phyloP scores from a whole-genome alignment of 2,329 filamentous ascomycete genomes.

The Phaeoacremonium minimum region DNA sequence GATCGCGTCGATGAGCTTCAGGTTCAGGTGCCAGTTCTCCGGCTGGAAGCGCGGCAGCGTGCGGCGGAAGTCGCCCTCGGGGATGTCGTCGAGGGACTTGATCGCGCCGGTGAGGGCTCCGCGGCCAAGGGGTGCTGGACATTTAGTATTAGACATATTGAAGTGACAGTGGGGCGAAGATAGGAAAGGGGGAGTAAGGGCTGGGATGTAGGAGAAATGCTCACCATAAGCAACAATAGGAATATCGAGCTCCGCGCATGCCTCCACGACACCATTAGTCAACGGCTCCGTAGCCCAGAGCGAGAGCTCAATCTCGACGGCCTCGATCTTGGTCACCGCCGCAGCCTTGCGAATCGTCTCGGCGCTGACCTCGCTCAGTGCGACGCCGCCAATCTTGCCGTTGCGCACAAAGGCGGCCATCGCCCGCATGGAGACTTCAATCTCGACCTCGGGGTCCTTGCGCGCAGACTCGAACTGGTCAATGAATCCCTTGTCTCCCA shows the following conservation, averaged over 20 bases:
- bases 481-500: constrained; percentile 24
- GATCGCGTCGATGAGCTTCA: constrained; percentile 56
- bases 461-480: constrained; percentile 53
- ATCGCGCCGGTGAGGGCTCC: constrained; percentile 50
- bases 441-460: constrained; percentile 33
- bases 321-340: constrained; percentile 31
- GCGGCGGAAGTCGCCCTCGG: constrained; percentile 41
- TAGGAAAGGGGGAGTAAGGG: too few species aligned
- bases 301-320: constrained; percentile 41
- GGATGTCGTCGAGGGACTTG: constrained; percentile 49
- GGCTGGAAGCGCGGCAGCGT: constrained; percentile 55
- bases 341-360: constrained; percentile 32
- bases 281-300: constrained; percentile 30
- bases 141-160: too few species aligned
- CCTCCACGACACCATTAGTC: constrained; percentile 30
- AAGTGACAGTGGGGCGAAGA: too few species aligned
- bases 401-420: constrained; percentile 31
- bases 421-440: constrained; percentile 30
- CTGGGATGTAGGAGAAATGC: too few species aligned
- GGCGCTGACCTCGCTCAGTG: constrained; percentile 36
- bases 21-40: constrained; percentile 60
- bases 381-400: constrained; percentile 38
- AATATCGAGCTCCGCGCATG: constrained; percentile 60
- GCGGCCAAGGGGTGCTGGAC: constrained; percentile 39
- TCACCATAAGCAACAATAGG: constrained; percentile 62